phyloP scores from a whole-genome alignment of 2,329 filamentous ascomycete genomes.

The Neonectria punicea region DNA sequence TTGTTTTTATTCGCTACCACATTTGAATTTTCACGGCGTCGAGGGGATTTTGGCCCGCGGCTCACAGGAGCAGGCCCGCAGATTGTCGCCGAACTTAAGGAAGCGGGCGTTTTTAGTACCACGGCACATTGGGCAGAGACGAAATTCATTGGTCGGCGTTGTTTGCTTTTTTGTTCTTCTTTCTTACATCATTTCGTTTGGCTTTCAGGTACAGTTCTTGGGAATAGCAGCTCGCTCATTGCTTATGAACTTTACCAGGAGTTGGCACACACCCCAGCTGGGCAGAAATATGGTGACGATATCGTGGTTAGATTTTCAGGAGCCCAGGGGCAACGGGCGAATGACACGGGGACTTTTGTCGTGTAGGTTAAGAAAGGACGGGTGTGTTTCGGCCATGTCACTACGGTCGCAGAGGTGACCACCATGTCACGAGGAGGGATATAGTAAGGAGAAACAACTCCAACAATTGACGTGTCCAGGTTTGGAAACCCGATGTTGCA shows the following conservation, averaged over 20 bases:
- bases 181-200: constrained; percentile 13
- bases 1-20: constrained; percentile 35
- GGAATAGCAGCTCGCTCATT: constrained; percentile 6
- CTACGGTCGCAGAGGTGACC: constrained; percentile 1
- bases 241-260: constrained; percentile 13
- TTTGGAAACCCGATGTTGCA: constrained; percentile 3
- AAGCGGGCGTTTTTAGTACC: constrained; percentile 42
- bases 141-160: constrained; percentile 42
- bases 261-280: constrained; percentile 15
- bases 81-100: constrained; percentile 35
- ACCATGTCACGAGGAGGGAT: constrained; percentile 13
- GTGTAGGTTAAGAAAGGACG: constrained; percentile 16
- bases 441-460: constrained; percentile 14
- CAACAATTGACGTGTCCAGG: constrained; percentile 22
- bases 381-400: constrained; percentile 8
- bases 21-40: constrained; percentile 37
- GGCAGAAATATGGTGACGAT: constrained; percentile 6
- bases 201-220: constrained; percentile 3
- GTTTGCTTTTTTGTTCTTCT: constrained; percentile 25
- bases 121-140: constrained; percentile 30
- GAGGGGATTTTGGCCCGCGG: constrained; percentile 35
- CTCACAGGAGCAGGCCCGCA: constrained; percentile 42
- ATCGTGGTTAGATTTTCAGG: constrained; percentile 16
- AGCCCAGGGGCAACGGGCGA: background rate
- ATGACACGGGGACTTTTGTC: background rate